A percentile compares a stretch with the other conserved stretches of the same genome.
Conservation (phyloP, 306 rosid genomes). For the Trichosanthes truncata region DNA sequence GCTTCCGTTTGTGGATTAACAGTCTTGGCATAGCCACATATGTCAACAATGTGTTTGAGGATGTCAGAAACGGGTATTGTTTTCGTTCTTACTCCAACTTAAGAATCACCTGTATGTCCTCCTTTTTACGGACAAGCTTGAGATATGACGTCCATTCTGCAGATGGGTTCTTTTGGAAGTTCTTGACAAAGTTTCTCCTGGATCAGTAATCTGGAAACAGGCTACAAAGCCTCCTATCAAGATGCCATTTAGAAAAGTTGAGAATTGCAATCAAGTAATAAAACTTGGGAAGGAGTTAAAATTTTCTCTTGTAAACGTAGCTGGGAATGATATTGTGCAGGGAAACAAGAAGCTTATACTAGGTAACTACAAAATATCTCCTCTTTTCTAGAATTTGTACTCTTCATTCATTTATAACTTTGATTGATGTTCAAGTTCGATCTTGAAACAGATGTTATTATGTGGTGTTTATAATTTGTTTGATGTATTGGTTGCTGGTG, state of each 20-base stretch:
- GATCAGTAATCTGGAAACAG: conserved; percentile 91
- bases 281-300: conserved; percentile 72
- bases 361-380: conserved; percentile 36
- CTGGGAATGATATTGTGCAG: conserved; percentile 96
- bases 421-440: not conserved
- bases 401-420: not conserved
- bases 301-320: conserved; percentile 89
- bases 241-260: conserved; percentile 98
- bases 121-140: conserved; percentile 8
- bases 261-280: conserved; percentile 96
- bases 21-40: conserved; percentile 83
- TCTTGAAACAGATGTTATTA: not conserved
- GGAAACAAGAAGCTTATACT: conserved; percentile 95
- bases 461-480: not conserved
- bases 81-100: conserved; percentile 7
- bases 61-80: conserved; percentile 83
- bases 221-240: conserved; percentile 96
- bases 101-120: not conserved
- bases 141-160: conserved; percentile 22
- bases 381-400: not conserved
- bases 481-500: not conserved
- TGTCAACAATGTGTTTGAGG: conserved; percentile 92
- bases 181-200: conserved; percentile 83
- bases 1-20: conserved; percentile 96
- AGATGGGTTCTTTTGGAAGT: conserved; percentile 98